Base-by-base conservation (phyloP, 176 grass and related monocot species). In the Cenchrus fungigraminus region DNA sequence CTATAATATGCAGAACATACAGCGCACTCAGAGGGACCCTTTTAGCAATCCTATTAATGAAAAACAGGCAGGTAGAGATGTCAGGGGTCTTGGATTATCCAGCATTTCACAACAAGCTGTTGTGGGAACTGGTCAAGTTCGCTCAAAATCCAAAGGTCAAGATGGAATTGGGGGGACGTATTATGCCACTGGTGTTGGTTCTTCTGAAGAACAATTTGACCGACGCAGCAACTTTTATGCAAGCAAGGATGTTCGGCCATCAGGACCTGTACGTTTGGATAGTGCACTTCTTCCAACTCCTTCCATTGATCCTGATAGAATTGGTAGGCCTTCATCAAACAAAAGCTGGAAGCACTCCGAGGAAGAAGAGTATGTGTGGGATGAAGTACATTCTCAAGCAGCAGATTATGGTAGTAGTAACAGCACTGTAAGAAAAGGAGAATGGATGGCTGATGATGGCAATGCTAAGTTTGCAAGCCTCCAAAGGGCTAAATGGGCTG, bases 321-420 rank as follows among this genome's bases (percentile, higher is more conserved):
- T 79, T 73, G 86, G 80, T 47, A 88, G 86, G 51, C 43, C 73
- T 12, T 73, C 92, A 85, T 90, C 90, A 37, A 91, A 87, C 37
- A 91, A 89, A 88, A 94, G 56, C 57, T 99, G 97, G 97, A 99
- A 99, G 84, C 94, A 92, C 82, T 85, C 91, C 74, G 97, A 94
- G 91, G 97, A 99, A 87, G 93, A 99, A 91, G 97, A 99, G 82
- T 99, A 92, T 76, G 73, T 91, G 28, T 99, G 93, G 97, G 97
- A 92, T 83, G 92, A 97, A 60, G 79, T 94, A 56, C 94, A 81
- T 76, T 86, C 83, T 65, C 83, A 81, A 68, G 49, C 34, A 81
- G 84, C 68, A 83, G 77, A 85, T 60, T 84, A 71, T 90, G 88
- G 80, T 79, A 55, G 80, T 76, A 74, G 80, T 76, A 74, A 46